phyloP scores from a whole-genome alignment of 2,329 filamentous ascomycete genomes.

The Teratosphaeria nubilosa region DNA sequence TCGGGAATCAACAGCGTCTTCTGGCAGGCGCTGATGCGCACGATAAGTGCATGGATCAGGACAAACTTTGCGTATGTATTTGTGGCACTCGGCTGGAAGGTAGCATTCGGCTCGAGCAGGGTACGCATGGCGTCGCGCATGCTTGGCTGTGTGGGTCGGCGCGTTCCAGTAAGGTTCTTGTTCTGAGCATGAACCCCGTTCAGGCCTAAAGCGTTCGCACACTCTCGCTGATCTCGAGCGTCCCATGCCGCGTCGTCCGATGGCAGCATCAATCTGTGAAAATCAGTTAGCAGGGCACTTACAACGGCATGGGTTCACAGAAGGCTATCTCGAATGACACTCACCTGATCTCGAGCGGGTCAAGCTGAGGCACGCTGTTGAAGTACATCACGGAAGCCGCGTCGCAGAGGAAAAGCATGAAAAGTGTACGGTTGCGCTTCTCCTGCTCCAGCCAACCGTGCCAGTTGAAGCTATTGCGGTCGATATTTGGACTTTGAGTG shows the following conservation, averaged over 20 bases:
- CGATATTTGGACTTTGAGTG: constrained; percentile 36
- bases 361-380: constrained; percentile 54
- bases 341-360: constrained; percentile 50
- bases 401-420: constrained; percentile 55
- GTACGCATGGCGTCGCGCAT: constrained; percentile 52
- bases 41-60: constrained; percentile 57
- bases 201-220: constrained; percentile 55
- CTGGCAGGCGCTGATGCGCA: constrained; percentile 48
- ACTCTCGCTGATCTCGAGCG: constrained; percentile 48
- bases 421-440: constrained; percentile 54
- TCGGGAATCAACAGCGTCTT: constrained; percentile 27
- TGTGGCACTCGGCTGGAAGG: constrained; percentile 55
- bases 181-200: constrained; percentile 47
- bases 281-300: not conserved
- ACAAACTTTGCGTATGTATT: constrained; percentile 68
- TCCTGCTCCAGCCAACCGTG: constrained; percentile 60
- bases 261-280: constrained; percentile 48
- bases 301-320: not conserved
- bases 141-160: constrained; percentile 54
- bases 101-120: constrained; percentile 48
- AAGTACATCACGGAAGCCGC: constrained; percentile 60
- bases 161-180: constrained; percentile 54
- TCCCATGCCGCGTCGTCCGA: constrained; percentile 68
- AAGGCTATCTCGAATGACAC: not conserved
- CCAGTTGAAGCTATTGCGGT: constrained; percentile 53